Conservation (phyloP, 805 yeast species). For the Kodamaea neixiangensis region DNA sequence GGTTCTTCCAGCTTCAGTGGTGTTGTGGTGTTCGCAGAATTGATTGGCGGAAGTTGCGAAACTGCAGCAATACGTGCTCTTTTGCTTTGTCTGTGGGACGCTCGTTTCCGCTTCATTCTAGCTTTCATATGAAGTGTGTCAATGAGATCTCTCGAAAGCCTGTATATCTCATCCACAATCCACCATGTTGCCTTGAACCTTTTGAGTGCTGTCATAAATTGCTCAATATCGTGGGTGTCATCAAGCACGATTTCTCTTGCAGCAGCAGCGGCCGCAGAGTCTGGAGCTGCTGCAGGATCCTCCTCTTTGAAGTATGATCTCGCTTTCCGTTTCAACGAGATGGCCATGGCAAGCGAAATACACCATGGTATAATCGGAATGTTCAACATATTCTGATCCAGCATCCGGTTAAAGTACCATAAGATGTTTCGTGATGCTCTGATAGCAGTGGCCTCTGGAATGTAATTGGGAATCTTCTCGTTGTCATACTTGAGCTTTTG, state of each 20-base stretch:
- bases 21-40: background rate
- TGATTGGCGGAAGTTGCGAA: background rate
- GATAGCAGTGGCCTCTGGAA: constrained; percentile 25
- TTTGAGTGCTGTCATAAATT: constrained; percentile 22
- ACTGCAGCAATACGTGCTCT: background rate
- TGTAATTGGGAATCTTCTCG: constrained; percentile 19
- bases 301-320: constrained; percentile 8
- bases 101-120: constrained; percentile 2
- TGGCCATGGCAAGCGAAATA: constrained; percentile 29
- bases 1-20: constrained; percentile 1
- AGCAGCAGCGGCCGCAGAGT: background rate
- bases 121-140: constrained; percentile 15
- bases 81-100: background rate
- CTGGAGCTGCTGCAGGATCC: constrained; percentile 1
- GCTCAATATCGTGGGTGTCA: constrained; percentile 16
- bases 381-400: constrained; percentile 21
- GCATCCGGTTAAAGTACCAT: constrained; percentile 23
- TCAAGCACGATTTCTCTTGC: background rate
- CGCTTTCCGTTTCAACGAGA: constrained; percentile 22
- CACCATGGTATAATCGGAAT: constrained; percentile 31
- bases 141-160: constrained; percentile 23
- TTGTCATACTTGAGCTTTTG: constrained; percentile 31
- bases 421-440: constrained; percentile 29
- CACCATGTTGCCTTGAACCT: constrained; percentile 26
- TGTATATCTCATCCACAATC: constrained; percentile 30